Evolutionary conservation across 345 rosid genomes (phyloP).

Genomic region (Physaria fendleri): DNA sequence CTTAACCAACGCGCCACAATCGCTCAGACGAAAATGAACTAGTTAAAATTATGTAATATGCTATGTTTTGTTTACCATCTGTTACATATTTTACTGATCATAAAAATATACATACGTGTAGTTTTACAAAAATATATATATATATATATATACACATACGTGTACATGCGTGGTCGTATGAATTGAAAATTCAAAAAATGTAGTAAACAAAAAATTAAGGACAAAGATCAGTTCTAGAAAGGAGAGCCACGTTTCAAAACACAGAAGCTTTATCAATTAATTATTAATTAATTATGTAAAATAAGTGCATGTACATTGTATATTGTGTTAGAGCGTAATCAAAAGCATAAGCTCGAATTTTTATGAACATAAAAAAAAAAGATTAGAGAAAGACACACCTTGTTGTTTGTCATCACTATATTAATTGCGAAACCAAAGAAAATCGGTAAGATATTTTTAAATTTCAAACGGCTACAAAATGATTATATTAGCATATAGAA

Average conservation of each 20-base stretch:
- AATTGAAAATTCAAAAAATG: neutral
- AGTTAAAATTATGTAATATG: neutral
- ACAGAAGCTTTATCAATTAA: slow-evolving; percentile 24
- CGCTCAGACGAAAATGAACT: too few species aligned
- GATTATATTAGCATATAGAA: slow-evolving; percentile 32
- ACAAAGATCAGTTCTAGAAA: slow-evolving; percentile 32
- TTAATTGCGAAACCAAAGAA: too few species aligned
- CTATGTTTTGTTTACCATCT: neutral
- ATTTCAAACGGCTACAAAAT: too few species aligned
- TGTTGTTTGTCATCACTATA: slow-evolving; percentile 13
- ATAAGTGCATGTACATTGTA: slow-evolving; percentile 26
- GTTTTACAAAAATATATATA: too few species aligned
- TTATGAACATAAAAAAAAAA: slow-evolving; percentile 20
- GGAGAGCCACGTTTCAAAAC: slow-evolving; percentile 29
- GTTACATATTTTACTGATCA: neutral
- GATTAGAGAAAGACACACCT: slow-evolving; percentile 31
- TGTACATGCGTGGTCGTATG: neutral
- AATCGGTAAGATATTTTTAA: too few species aligned
- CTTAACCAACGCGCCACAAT: too few species aligned
- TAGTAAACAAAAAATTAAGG: neutral
- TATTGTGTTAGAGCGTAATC: slow-evolving; percentile 22
- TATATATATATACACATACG: too few species aligned
- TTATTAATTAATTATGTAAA: slow-evolving; percentile 14
- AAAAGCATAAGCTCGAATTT: slow-evolving; percentile 33
- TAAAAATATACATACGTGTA: neutral